Evolutionary conservation across 345 rosid species (phyloP).

Genomic region (Isatis tinctoria): DNA sequence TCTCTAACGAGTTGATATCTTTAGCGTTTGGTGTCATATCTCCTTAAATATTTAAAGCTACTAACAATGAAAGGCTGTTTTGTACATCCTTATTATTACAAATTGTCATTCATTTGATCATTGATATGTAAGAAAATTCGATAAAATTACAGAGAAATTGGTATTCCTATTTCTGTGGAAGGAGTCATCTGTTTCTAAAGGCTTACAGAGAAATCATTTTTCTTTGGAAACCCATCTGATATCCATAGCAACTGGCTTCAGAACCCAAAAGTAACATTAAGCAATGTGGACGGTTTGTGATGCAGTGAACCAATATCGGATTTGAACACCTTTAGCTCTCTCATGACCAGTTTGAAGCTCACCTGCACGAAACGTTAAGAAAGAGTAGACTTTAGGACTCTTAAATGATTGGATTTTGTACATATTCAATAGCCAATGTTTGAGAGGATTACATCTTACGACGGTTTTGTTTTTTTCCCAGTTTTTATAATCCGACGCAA

Average conservation of each 20-base stretch:
- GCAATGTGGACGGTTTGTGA: background rate
- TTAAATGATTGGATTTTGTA: background rate
- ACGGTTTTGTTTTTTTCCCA: constrained; percentile 60
- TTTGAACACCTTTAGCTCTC: background rate
- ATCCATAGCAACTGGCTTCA: constrained; percentile 7
- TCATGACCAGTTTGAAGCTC: background rate
- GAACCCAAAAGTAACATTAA: background rate
- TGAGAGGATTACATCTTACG: constrained; percentile 32
- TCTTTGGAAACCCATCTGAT: background rate
- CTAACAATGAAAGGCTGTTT: background rate
- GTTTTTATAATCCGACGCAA: constrained; percentile 60
- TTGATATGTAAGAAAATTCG: constrained; percentile 9
- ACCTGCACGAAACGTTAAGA: background rate
- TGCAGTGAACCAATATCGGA: background rate
- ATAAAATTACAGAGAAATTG: constrained; percentile 15
- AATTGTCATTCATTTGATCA: background rate
- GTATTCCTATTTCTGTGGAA: background rate
- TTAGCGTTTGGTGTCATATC: constrained; percentile 55
- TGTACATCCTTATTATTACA: background rate
- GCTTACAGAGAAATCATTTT: constrained; percentile 1
- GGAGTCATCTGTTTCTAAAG: constrained; percentile 17
- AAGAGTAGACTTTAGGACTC: background rate
- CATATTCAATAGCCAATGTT: background rate
- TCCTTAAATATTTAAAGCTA: constrained; percentile 28
- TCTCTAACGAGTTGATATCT: constrained; percentile 83